These are phyloP conservation scores for Penicillium arizonense DNA, from an alignment of 495 filamentous ascomycete genomes.

Conservation along the genomic window DNA sequence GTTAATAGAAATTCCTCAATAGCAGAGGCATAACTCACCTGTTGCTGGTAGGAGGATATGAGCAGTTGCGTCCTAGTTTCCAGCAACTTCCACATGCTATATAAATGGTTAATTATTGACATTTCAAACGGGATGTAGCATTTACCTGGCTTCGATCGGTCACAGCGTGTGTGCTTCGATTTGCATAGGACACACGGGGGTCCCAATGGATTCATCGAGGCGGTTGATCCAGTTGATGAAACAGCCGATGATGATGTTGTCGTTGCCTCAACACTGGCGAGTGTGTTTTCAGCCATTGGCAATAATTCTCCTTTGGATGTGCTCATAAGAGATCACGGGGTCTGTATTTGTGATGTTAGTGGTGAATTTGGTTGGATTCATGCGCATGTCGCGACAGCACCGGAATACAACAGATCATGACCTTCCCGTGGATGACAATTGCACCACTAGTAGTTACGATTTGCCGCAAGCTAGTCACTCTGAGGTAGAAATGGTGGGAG, in stretches of 20 bases:
- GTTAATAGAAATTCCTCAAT: no score
- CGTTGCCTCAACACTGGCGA: neutral
- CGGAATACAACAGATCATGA: no score
- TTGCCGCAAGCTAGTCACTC: no score
- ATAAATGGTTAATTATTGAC: neutral
- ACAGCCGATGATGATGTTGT: neutral
- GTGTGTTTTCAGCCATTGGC: neutral
- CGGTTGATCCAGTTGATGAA: neutral
- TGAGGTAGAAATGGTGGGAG: no score
- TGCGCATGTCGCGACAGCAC: no score
- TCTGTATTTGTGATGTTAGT: no score
- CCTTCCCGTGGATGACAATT: no score
- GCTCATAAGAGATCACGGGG: no score
- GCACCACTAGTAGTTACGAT: no score
- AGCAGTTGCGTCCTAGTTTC: neutral
- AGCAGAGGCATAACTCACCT: no score
- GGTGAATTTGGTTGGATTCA: no score
- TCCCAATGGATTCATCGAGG: neutral
- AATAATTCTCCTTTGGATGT: no score
- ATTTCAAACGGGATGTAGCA: neutral
- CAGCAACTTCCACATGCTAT: neutral
- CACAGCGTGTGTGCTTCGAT: neutral
- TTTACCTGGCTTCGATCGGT: neutral
- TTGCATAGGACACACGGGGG: neutral
- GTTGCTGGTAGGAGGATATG: neutral